Evolutionary conservation across 257 asterid species (phyloP).

Genomic region (Penstemon davidsonii): DNA sequence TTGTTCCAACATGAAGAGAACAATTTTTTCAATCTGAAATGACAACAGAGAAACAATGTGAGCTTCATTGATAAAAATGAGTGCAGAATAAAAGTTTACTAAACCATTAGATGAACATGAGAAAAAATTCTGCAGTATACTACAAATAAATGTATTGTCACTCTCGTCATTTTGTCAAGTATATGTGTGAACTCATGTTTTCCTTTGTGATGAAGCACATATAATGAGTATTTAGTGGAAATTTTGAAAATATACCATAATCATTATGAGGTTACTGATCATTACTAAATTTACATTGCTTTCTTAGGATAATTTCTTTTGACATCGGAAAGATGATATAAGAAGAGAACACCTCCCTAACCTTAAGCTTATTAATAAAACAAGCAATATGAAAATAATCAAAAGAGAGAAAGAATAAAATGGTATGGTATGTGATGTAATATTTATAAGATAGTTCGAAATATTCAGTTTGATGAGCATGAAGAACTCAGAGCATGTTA

Average conservation of each 20-base stretch:
- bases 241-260: no score
- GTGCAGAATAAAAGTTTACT: neutral
- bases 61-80: constrained; percentile 4
- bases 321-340: neutral
- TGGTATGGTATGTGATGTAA: neutral
- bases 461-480: neutral
- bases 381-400: neutral
- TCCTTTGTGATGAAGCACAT: neutral
- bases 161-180: neutral
- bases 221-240: neutral
- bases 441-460: no score
- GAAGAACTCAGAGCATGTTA: neutral
- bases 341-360: neutral
- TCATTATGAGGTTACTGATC: neutral
- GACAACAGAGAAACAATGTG: constrained; percentile 6
- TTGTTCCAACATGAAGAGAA: constrained; percentile 90
- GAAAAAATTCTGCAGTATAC: neutral
- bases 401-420: neutral
- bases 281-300: neutral
- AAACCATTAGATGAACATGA: neutral
- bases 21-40: constrained; percentile 88
- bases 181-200: neutral
- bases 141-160: neutral
- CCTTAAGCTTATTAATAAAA: neutral
- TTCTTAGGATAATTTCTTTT: neutral